These are phyloP conservation scores for Penicillium arizonense DNA, from an alignment of 495 filamentous ascomycete genomes.

Conservation along the genomic window DNA sequence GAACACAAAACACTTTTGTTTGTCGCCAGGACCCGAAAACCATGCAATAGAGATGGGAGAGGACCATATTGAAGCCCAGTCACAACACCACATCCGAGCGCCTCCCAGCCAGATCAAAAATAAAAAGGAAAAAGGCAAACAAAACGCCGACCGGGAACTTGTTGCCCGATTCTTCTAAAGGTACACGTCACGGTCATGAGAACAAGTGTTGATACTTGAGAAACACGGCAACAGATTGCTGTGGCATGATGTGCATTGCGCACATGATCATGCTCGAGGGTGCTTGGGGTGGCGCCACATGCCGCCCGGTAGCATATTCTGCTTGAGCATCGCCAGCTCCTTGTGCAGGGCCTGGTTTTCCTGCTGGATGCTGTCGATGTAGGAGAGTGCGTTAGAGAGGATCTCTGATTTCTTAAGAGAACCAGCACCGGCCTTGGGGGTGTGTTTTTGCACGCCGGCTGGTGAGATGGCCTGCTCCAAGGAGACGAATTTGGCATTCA, in stretches of 20 bases:
- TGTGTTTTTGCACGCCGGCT: conserved; percentile 22
- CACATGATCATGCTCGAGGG: conserved; percentile 9
- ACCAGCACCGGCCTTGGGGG: conserved; percentile 25
- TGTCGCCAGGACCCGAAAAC: conserved; percentile 25
- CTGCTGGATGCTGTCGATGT: conserved; percentile 57
- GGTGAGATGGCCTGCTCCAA: conserved; percentile 42
- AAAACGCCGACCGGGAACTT: conserved; percentile 6
- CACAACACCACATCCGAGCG: not conserved
- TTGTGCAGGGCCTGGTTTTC: conserved; percentile 39
- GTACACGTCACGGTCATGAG: conserved; percentile 23
- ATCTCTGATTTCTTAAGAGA: conserved; percentile 55
- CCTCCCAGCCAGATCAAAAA: not conserved
- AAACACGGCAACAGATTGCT: not conserved
- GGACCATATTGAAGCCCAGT: conserved; percentile 1
- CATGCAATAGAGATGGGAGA: conserved; percentile 19
- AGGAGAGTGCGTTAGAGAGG: conserved; percentile 66
- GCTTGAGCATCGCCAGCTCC: conserved; percentile 37
- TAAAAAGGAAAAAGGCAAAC: not conserved
- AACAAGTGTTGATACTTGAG: not conserved
- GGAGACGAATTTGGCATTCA: conserved; percentile 51
- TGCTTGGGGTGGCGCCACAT: conserved; percentile 29
- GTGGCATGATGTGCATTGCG: not conserved
- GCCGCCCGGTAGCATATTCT: conserved; percentile 31
- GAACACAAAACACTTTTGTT: conserved; percentile 25
- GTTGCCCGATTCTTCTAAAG: conserved; percentile 13